Conservation (phyloP, 2,329 filamentous ascomycete genomes). For the Aplosporella prunicola region DNA sequence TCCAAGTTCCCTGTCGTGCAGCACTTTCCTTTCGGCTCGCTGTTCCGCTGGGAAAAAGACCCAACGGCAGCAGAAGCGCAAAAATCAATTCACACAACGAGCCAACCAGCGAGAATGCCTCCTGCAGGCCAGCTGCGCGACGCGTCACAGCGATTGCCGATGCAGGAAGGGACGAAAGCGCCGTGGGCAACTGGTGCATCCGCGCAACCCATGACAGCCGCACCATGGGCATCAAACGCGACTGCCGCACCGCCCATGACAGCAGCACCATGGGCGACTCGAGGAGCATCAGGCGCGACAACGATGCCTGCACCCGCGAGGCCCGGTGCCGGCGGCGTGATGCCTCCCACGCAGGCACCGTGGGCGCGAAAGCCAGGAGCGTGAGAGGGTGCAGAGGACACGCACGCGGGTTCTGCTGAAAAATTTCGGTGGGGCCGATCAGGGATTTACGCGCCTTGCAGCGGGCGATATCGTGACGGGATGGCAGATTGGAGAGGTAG, state of each 20-base stretch:
- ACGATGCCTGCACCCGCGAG: neutral
- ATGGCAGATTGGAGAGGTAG: no score
- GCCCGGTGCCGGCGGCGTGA: conserved; percentile 1
- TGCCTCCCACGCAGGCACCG: conserved; percentile 10
- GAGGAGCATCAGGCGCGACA: conserved; percentile 1
- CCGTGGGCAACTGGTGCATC: conserved; percentile 8
- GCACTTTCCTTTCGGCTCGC: conserved; percentile 56
- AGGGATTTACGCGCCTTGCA: no score
- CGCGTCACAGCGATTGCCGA: conserved; percentile 18
- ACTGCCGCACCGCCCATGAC: conserved; percentile 11
- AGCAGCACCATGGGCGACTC: conserved; percentile 19
- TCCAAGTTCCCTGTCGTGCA: conserved; percentile 98
- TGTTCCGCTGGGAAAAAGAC: conserved; percentile 40
- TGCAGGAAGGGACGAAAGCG: conserved; percentile 19
- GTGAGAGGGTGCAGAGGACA: no score
- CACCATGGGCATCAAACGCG: conserved; percentile 9
- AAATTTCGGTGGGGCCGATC: no score
- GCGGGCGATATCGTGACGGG: no score
- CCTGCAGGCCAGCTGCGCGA: conserved; percentile 17
- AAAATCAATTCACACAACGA: conserved; percentile 26
- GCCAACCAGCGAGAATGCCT: conserved; percentile 23
- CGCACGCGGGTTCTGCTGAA: no score
- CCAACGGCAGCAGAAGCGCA: conserved; percentile 26
- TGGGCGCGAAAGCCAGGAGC: conserved; percentile 12
- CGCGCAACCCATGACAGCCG: conserved; percentile 10